Percentiles rank a stretch among this genome's conserved stretches.
Conservation (phyloP, 306 rosid species). For the Rosa rugosa region DNA sequence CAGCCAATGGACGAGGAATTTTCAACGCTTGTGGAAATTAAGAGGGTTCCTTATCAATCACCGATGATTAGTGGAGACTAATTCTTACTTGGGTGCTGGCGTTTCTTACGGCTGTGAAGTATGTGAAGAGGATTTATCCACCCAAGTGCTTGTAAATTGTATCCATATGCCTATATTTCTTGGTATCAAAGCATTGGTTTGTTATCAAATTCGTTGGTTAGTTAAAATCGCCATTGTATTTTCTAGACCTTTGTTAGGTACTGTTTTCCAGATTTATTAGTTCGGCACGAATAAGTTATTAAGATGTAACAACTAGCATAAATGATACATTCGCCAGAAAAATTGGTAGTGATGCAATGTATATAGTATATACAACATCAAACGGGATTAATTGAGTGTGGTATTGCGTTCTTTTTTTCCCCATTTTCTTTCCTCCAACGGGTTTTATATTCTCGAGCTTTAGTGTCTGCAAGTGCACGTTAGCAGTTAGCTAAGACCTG, state of each 20-base stretch:
- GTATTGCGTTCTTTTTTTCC: background rate
- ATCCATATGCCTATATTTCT: background rate
- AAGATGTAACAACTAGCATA: background rate
- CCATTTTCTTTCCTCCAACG: background rate
- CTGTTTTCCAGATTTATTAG: background rate
- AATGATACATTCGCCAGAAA: background rate
- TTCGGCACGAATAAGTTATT: background rate
- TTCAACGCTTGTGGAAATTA: constrained; percentile 85
- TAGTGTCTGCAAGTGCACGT: background rate
- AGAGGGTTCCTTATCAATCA: constrained; percentile 82
- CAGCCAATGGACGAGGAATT: constrained; percentile 67
- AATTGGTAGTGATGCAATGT: background rate
- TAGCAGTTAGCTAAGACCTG: background rate
- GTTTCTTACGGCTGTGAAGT: background rate
- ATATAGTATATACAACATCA: background rate
- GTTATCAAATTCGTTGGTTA: background rate
- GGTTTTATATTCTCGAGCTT: background rate
- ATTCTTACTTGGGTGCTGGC: constrained; percentile 17
- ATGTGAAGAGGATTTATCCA: background rate
- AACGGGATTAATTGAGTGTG: background rate
- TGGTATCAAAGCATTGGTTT: constrained; percentile 6
- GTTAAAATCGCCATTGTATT: background rate
- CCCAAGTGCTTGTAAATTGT: constrained; percentile 27
- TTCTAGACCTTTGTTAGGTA: background rate
- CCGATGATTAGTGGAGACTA: constrained; percentile 63